phyloP scores from a whole-genome alignment of 2,329 filamentous ascomycete genomes.

The Sporothrix humicola region DNA sequence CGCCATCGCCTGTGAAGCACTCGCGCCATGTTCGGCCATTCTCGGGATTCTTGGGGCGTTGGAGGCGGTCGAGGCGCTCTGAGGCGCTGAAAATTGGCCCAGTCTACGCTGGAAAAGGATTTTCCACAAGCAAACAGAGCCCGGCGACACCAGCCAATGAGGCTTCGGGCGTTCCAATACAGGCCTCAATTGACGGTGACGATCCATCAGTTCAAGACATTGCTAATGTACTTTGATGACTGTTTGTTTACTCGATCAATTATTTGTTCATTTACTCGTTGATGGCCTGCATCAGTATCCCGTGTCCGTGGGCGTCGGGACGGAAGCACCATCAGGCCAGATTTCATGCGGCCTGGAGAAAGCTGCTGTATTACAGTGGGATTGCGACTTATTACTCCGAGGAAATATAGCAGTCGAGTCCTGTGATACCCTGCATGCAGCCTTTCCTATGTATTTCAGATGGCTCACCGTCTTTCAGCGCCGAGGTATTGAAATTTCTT shows the following conservation, averaged over 20 bases:
- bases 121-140: background rate
- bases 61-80: background rate
- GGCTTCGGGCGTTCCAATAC: constrained; percentile 21
- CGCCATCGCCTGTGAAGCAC: background rate
- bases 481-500: constrained; percentile 2
- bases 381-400: background rate
- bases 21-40: constrained; percentile 19
- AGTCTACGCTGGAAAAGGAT: background rate
- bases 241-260: too few species aligned
- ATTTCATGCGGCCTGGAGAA: background rate
- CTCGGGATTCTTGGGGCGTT: constrained; percentile 20
- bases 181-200: background rate
- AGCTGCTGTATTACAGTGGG: background rate
- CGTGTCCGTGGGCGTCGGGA: background rate
- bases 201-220: constrained; percentile 3
- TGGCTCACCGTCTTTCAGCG: too few species aligned
- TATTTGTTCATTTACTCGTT: constrained; percentile 14
- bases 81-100: background rate
- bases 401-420: background rate
- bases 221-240: too few species aligned
- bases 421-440: background rate
- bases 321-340: background rate
- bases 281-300: background rate
- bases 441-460: too few species aligned
- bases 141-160: constrained; percentile 25